These are phyloP conservation scores for Sphaerostilbella broomeana DNA, from an alignment of 2,329 filamentous ascomycete species.

Conservation along the genomic window DNA sequence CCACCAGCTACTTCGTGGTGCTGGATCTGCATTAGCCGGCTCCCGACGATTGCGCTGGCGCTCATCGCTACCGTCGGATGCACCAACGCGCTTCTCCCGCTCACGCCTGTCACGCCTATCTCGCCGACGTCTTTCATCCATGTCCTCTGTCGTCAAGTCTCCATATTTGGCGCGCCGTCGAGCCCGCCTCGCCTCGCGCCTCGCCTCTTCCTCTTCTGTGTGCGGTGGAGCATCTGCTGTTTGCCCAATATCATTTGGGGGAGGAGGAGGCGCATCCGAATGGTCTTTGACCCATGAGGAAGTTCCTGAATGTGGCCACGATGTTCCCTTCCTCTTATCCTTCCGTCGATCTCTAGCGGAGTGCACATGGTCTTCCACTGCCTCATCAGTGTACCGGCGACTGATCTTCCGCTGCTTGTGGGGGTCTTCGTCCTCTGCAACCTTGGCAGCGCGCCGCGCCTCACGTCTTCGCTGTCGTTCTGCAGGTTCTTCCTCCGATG, in stretches of 20 bases:
- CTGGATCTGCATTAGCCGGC: slow-evolving; percentile 37
- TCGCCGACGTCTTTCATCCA: slow-evolving; percentile 37
- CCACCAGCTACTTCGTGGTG: slow-evolving; percentile 54
- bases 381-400: slow-evolving; percentile 35
- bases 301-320: slow-evolving; percentile 58
- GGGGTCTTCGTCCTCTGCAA: slow-evolving; percentile 32
- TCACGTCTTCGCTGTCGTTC: slow-evolving; percentile 50
- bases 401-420: slow-evolving; percentile 28
- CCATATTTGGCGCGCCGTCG: slow-evolving; percentile 39
- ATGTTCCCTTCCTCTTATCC: slow-evolving; percentile 31
- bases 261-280: slow-evolving; percentile 53
- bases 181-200: slow-evolving; percentile 42
- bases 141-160: slow-evolving; percentile 36
- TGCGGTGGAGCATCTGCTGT: slow-evolving; percentile 28
- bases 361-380: slow-evolving; percentile 40
- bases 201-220: slow-evolving; percentile 41
- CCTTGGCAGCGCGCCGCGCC: slow-evolving; percentile 40
- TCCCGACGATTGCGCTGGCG: slow-evolving; percentile 35
- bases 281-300: slow-evolving; percentile 62
- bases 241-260: slow-evolving; percentile 35
- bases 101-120: slow-evolving; percentile 39
- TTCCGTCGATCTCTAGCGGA: slow-evolving; percentile 31
- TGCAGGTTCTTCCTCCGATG: slow-evolving; percentile 43
- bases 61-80: slow-evolving; percentile 40
- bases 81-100: slow-evolving; percentile 23